phyloP scores from a whole-genome alignment of 306 rosid species.

The Styphnolobium japonicum region DNA sequence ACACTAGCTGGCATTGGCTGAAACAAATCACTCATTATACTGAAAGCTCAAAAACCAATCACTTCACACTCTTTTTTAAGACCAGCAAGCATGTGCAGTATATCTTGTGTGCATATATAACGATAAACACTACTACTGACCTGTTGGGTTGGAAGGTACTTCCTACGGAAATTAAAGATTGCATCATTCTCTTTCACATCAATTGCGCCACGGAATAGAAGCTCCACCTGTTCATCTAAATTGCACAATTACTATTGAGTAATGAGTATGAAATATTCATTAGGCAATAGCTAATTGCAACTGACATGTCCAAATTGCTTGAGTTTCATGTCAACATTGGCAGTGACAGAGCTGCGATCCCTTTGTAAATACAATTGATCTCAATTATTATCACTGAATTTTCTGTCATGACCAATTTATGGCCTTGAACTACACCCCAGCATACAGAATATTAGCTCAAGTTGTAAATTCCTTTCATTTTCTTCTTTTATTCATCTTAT shows the following conservation, averaged over 20 bases:
- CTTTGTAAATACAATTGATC: not conserved
- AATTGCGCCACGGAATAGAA: constrained; percentile 55
- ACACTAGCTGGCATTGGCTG: not conserved
- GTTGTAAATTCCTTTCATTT: not conserved
- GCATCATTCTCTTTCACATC: constrained; percentile 87
- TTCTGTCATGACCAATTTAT: not conserved
- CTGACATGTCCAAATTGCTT: not conserved
- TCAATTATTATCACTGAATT: constrained; percentile 7
- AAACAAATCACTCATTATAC: not conserved
- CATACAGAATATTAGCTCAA: not conserved
- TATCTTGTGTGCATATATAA: not conserved
- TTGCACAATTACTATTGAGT: constrained; percentile 10
- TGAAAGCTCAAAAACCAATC: not conserved
- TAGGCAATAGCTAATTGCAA: not conserved
- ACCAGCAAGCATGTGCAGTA: not conserved
- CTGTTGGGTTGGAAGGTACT: constrained; percentile 98
- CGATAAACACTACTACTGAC: constrained; percentile 33
- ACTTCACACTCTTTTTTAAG: not conserved
- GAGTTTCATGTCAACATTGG: not conserved
- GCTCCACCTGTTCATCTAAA: constrained; percentile 73
- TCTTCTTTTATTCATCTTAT: not conserved
- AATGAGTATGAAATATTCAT: constrained; percentile 13
- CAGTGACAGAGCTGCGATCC: not conserved
- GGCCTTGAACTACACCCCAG: not conserved
- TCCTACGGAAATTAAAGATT: constrained; percentile 90